These are phyloP conservation scores for Cryptococcus sp. DNA, from an alignment of 1,284 basidiomycete species.

Conservation along the genomic window DNA sequence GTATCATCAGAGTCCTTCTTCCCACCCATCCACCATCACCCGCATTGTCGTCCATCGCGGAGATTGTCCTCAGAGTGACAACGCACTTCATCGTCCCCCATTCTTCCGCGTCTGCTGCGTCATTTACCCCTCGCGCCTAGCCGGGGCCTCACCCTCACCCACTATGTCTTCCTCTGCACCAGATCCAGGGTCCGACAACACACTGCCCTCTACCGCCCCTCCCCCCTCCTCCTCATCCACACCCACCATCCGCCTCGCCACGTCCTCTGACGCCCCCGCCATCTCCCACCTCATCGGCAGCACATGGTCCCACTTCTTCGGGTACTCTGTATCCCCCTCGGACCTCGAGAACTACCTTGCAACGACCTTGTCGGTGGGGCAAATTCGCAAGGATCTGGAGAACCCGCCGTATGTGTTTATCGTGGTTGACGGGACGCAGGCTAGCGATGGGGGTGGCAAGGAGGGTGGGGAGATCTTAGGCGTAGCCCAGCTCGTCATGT, in stretches of 20 bases:
- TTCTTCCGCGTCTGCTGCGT: no score
- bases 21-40: no score
- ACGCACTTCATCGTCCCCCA: no score
- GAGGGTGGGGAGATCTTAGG: constrained; percentile 1
- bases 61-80: no score
- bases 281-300: constrained; percentile 10
- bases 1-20: no score
- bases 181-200: no score
- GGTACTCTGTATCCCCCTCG: constrained; percentile 6
- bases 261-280: constrained; percentile 5
- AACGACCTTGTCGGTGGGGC: not conserved
- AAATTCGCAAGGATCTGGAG: not conserved
- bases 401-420: not conserved
- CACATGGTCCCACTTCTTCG: constrained; percentile 14
- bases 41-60: no score
- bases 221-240: no score
- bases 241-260: constrained; percentile 3
- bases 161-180: no score
- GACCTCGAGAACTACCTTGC: not conserved
- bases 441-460: not conserved
- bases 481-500: constrained; percentile 7
- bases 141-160: no score
- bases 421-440: not conserved
- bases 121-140: no score
- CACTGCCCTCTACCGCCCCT: no score